Percentiles rank a stretch among this genome's conserved stretches.
Evolutionary conservation across 1,284 basidiomycete species (phyloP).

Genomic region (Pterulicium gracile): DNA sequence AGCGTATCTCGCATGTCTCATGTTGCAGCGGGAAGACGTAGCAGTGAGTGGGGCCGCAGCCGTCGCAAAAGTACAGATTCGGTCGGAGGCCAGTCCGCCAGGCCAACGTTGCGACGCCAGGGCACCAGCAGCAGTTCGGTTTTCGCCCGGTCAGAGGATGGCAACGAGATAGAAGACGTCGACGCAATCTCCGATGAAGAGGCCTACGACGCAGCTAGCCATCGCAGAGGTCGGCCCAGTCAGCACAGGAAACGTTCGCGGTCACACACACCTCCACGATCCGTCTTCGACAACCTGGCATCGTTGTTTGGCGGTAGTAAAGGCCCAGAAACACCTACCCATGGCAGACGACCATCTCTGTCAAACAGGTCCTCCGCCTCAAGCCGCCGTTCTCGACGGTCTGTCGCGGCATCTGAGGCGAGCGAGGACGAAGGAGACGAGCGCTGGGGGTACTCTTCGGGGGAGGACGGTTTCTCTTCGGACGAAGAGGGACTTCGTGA

Average conservation of each 20-base stretch:
- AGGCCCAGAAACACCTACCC: conserved; percentile 15
- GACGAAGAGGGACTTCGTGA: conserved; percentile 20
- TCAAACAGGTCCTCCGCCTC: conserved; percentile 42
- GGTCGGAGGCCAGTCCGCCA: conserved; percentile 16
- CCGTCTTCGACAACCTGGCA: conserved; percentile 60
- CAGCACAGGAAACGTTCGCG: conserved; percentile 1
- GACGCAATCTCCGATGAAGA: conserved; percentile 15
- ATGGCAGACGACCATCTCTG: conserved; percentile 38
- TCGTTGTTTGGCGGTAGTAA: conserved; percentile 51
- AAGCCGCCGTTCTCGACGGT: conserved; percentile 38
- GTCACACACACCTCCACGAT: conserved; percentile 23
- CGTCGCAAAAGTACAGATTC: conserved; percentile 39
- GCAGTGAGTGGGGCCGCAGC: conserved; percentile 40
- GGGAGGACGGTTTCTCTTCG: conserved; percentile 41
- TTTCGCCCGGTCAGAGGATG: conserved; percentile 10
- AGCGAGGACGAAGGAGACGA: conserved; percentile 47
- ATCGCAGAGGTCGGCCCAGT: conserved; percentile 12
- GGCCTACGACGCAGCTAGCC: conserved; percentile 15
- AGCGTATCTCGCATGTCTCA: conserved; percentile 71
- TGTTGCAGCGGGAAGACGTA: conserved; percentile 42
- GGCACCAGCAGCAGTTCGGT: background rate
- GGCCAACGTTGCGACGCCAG: conserved; percentile 15
- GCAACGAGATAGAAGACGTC: conserved; percentile 1
- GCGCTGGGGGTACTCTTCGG: conserved; percentile 74
- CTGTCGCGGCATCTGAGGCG: conserved; percentile 46